Base-by-base conservation (phyloP, 148 eudicot species). In the Persicaria tinctoria region DNA sequence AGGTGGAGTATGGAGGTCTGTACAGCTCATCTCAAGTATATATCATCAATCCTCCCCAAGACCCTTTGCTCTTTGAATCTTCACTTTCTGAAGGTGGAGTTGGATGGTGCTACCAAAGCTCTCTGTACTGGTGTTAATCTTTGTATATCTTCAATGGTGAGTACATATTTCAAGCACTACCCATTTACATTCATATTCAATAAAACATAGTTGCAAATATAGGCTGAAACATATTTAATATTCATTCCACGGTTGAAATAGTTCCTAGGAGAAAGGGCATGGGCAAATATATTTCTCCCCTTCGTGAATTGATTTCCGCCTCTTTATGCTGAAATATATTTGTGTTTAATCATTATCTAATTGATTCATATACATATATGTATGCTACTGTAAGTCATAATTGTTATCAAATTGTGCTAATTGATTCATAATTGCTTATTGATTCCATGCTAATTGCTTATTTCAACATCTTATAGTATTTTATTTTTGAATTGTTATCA, bases 1-100 rank as follows among this genome's bases (percentile, higher is more conserved):
- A n/a, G n/a, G n/a, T 89, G 86, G 93, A 89, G 79, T 89, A 82
- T 73, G 93, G 93, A 81, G 90, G 89, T 76, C 80, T 85, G 27
- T 38, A 62, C 64, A 82, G 72, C 72, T 76, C 81, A 70, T 86
- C 90, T 47, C 82, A 77, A 81, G 79, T 87, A n/a, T n/a, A n/a
- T n/a, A 10, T 83, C 85, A 48, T 72, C 88, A 23, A 78, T 84
- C 73, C 74, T 32, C 68, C 78, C 80, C 5, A 80, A 82, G 74
- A 41, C 77, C 23, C 73, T 70, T 72, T 76, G 81, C 70, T 64
- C 79, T 76, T 68, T 74, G 23, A 59, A 38, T 72, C 79, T 89
- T 79, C 86, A 89, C 82, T 89, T 89, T 81, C 76, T 89, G 80
- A 83, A 85, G 85, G 72, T 89, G 79, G 87, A 81, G 41, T 82